Evolutionary conservation across 73 alveolate genomes (phyloP), one percentile per base, ranked within the genome.

Genomic region (Paraurostyla sp.): DNA sequence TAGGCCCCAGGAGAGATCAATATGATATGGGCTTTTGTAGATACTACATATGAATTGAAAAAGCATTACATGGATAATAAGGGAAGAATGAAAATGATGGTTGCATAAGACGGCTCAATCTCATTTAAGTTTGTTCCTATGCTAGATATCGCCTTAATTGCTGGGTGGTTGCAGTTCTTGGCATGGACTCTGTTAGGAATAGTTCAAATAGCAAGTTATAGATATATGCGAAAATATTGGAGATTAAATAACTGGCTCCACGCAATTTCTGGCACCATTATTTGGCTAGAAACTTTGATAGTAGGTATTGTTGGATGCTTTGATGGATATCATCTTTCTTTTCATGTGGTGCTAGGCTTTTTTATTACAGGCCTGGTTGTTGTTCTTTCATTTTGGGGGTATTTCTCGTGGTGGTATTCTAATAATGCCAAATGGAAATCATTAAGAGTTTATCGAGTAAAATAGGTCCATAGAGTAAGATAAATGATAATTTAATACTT

Each of bases 161-260:
- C 82, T 36, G 82, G 82, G 32, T 65, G 82, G 82, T 58, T 65
- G 16, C 41, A 65, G 36, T 65, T 65, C 25, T 38, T 65, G 82
- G 82, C 82, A 38, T 65, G 82, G 82, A 65, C 82, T 36, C 60
- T 81, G 2, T 71, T 81, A 4, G 80, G 75, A 3, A 25, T 54
- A 41, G 91, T 81, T 13, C 57, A 81, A 35, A 3, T 56, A 16
- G 62, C 58, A 0, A 41, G 65, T 41, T 49, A 81, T 42, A 30
- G 91, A 27, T 81, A 81, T 46, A 2, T 52, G 33, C 25, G 76
- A 32, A 11, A 20, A 20, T 30, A 11, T 15, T 57, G 82, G 80
- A 32, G 83, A 41, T 9, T 40, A n/a, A 56, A 54, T 54, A 81
- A 49, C 48, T 81, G 91, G 91, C 65, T 81, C 35, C 91, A 81